Percentiles rank a stretch among this genome's conserved stretches.
Evolutionary conservation across 805 yeast genomes (phyloP).

Genomic region (Starmerella vitae): DNA sequence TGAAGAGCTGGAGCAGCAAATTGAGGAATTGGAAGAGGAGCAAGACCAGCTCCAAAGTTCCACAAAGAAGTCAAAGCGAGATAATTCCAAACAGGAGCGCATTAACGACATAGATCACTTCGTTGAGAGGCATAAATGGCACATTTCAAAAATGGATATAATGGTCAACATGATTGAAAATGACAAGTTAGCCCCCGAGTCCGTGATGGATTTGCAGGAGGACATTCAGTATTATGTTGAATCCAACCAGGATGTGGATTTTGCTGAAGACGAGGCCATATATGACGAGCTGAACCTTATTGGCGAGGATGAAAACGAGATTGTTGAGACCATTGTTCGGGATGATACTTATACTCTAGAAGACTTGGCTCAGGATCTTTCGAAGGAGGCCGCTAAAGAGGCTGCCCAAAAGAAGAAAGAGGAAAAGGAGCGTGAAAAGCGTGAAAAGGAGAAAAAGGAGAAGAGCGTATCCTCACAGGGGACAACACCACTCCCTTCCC

Average conservation of each 20-base stretch:
- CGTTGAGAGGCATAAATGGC: conserved; percentile 65
- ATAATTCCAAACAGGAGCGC: conserved; percentile 40
- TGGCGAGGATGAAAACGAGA: conserved; percentile 40
- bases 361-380: conserved; percentile 27
- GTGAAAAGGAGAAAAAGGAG: conserved; percentile 18
- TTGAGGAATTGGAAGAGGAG: conserved; percentile 64
- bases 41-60: conserved; percentile 41
- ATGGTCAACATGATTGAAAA: conserved; percentile 65
- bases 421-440: conserved; percentile 15
- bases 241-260: conserved; percentile 82
- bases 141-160: conserved; percentile 62
- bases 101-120: conserved; percentile 49
- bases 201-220: conserved; percentile 63
- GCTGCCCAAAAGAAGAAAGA: conserved; percentile 18
- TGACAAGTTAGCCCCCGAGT: conserved; percentile 65
- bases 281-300: conserved; percentile 75
- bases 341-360: conserved; percentile 27
- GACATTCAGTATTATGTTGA: conserved; percentile 90
- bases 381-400: conserved; percentile 27
- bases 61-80: conserved; percentile 48
- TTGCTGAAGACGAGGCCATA: conserved; percentile 83
- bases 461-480: conserved; percentile 2
- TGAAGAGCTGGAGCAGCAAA: conserved; percentile 71
- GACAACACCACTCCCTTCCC: not conserved
- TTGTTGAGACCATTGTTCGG: conserved; percentile 25